A percentile compares a stretch with the other conserved stretches of the same genome.
phyloP scores from a whole-genome alignment of 2,329 filamentous ascomycete species.

The Pyricularia pennisetigena region DNA sequence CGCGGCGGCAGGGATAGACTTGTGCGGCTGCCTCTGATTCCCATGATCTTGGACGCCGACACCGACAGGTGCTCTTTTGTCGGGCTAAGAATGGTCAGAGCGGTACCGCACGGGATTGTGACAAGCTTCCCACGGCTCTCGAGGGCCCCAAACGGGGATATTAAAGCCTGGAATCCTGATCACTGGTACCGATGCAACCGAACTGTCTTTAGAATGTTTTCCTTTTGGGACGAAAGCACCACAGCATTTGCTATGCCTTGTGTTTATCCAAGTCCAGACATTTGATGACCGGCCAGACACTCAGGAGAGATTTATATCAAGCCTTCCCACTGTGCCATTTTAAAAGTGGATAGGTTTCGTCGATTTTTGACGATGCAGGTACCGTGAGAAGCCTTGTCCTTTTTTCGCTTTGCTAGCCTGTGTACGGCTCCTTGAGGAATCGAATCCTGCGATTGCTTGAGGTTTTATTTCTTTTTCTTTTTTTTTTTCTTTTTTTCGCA shows the following conservation, averaged over 20 bases:
- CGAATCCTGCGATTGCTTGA: neutral
- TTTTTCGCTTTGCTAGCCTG: neutral
- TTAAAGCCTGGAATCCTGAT: neutral
- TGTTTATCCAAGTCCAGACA: neutral
- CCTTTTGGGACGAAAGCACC: neutral
- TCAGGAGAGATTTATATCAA: neutral
- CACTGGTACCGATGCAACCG: neutral
- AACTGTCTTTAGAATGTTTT: neutral
- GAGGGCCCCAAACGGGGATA: neutral
- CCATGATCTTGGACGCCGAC: neutral
- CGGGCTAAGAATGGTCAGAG: too few relatives aligned
- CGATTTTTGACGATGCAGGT: neutral
- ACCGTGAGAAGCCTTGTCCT: neutral
- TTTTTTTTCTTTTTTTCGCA: too few relatives aligned
- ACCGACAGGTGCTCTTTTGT: neutral
- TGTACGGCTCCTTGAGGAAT: neutral
- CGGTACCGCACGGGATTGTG: neutral
- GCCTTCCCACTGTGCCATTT: neutral
- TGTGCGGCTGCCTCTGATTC: neutral
- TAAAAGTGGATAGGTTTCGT: neutral
- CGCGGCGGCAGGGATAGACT: neutral
- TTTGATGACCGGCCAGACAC: neutral
- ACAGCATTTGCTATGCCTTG: neutral
- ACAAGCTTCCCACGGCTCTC: neutral
- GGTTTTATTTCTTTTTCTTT: too few relatives aligned